Conservation (phyloP, 345 rosid genomes). For the Anastatica hierochuntica region DNA sequence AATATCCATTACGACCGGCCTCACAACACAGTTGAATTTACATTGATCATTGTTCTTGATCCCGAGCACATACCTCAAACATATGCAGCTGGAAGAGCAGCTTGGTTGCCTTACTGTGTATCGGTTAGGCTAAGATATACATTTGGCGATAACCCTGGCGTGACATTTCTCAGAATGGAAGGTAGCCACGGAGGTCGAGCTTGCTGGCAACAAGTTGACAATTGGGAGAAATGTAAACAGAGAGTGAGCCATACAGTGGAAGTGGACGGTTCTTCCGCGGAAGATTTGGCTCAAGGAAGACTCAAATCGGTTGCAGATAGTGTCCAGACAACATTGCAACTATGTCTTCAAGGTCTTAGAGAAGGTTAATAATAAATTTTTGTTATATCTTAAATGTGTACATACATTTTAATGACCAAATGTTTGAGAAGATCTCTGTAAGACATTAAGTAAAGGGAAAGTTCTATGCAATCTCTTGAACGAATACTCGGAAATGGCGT, state of each 20-base stretch:
- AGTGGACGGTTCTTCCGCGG: slow-evolving; percentile 35
- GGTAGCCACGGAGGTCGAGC: slow-evolving; percentile 98
- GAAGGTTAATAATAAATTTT: slow-evolving; percentile 37
- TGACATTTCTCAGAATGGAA: slow-evolving; percentile 76
- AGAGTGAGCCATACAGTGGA: slow-evolving; percentile 65
- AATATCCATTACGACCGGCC: slow-evolving; percentile 80
- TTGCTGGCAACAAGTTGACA: slow-evolving; percentile 72
- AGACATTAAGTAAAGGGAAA: slow-evolving; percentile 58
- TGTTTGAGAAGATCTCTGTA: slow-evolving; percentile 35
- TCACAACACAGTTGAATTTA: slow-evolving; percentile 75
- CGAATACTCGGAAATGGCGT: slow-evolving; percentile 48
- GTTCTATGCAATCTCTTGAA: slow-evolving; percentile 46
- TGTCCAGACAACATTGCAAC: slow-evolving; percentile 60
- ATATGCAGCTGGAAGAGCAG: slow-evolving; percentile 97
- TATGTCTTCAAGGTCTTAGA: slow-evolving; percentile 66
- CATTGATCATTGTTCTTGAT: slow-evolving; percentile 85
- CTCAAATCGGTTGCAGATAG: slow-evolving; percentile 69
- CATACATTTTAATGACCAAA: slow-evolving; percentile 17
- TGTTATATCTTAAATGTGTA: neutral
- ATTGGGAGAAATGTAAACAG: slow-evolving; percentile 93
- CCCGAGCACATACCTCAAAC: slow-evolving; percentile 76
- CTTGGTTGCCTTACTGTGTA: slow-evolving; percentile 95
- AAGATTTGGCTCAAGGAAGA: slow-evolving; percentile 60
- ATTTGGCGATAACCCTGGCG: slow-evolving; percentile 55
- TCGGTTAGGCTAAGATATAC: slow-evolving; percentile 75